These are phyloP conservation scores for Psilocybe cubensis DNA, from an alignment of 768 basidiomycete species.

Conservation along the genomic window DNA sequence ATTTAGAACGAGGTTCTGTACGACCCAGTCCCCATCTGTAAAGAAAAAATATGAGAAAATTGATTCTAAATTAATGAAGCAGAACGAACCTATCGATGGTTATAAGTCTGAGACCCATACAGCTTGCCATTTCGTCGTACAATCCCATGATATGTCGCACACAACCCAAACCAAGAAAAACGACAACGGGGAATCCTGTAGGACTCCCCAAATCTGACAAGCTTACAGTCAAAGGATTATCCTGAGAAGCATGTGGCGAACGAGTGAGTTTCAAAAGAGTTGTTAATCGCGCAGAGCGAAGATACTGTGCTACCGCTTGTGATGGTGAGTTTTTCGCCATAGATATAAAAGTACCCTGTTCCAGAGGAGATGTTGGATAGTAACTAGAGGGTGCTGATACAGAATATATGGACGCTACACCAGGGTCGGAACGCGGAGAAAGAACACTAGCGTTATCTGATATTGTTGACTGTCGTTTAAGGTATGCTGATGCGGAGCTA, in stretches of 20 bases:
- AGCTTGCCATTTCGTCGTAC: constrained; percentile 95
- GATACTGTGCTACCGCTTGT: constrained; percentile 82
- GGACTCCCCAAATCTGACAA: constrained; percentile 91
- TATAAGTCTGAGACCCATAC: constrained; percentile 84
- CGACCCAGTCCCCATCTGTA: constrained; percentile 90
- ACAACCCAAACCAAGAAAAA: constrained; percentile 93
- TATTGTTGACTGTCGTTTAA: constrained; percentile 52
- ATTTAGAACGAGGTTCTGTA: constrained; percentile 72
- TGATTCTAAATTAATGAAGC: background rate
- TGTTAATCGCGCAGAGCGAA: constrained; percentile 86
- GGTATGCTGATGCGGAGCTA: constrained; percentile 40
- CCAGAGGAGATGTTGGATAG: constrained; percentile 51
- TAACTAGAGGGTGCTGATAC: constrained; percentile 51
- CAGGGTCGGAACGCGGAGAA: constrained; percentile 60
- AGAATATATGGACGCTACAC: constrained; percentile 53
- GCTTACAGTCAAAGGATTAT: constrained; percentile 80
- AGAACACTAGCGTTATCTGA: constrained; percentile 61
- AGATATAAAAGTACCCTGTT: constrained; percentile 39
- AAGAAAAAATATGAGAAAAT: constrained; percentile 11
- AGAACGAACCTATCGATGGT: constrained; percentile 83
- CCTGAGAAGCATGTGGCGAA: constrained; percentile 76
- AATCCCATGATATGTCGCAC: constrained; percentile 94
- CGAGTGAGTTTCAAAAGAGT: constrained; percentile 79
- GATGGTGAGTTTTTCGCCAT: constrained; percentile 52
- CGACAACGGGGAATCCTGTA: constrained; percentile 84